Evolutionary conservation across 371 early-diverging fungal genomes (phyloP).

Genomic region (Batrachochytrium dendrobatidis): DNA sequence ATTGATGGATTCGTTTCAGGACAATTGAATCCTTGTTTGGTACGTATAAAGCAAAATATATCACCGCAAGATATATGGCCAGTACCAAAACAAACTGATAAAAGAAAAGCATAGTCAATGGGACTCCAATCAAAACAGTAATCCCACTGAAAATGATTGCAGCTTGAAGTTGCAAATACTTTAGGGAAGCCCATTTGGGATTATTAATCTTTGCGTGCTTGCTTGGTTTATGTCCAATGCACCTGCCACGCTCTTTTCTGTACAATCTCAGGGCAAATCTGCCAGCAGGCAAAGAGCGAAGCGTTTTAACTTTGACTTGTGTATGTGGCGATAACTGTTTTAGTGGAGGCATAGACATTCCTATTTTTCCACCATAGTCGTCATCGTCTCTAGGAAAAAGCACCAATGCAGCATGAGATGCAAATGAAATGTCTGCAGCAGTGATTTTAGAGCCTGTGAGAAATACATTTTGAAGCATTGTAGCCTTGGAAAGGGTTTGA

Average conservation of each 20-base stretch:
- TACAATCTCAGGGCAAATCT: conserved; percentile 31
- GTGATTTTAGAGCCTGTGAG: conserved; percentile 24
- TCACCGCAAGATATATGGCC: neutral
- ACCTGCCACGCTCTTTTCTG: conserved; percentile 24
- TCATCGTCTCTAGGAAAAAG: conserved; percentile 29
- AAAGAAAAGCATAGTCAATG: neutral
- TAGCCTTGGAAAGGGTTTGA: neutral
- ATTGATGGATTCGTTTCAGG: conserved; percentile 6
- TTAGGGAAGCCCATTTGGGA: conserved; percentile 31
- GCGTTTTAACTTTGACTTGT: conserved; percentile 6
- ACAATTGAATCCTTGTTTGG: neutral
- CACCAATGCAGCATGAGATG: conserved; percentile 28
- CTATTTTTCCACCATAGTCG: conserved; percentile 12
- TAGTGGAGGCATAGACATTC: conserved; percentile 19
- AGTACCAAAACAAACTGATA: neutral
- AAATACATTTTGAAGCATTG: conserved; percentile 9
- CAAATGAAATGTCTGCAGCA: conserved; percentile 38
- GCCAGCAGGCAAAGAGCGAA: conserved; percentile 28
- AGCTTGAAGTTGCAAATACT: neutral
- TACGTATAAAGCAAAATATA: neutral
- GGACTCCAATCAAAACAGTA: neutral
- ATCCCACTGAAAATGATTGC: neutral
- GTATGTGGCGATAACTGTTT: conserved; percentile 20
- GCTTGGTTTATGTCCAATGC: conserved; percentile 6
- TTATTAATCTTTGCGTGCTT: conserved; percentile 22